Evolutionary conservation across 352 stramenopile genomes (phyloP).

Genomic region (Elongisporangium anandrum): DNA sequence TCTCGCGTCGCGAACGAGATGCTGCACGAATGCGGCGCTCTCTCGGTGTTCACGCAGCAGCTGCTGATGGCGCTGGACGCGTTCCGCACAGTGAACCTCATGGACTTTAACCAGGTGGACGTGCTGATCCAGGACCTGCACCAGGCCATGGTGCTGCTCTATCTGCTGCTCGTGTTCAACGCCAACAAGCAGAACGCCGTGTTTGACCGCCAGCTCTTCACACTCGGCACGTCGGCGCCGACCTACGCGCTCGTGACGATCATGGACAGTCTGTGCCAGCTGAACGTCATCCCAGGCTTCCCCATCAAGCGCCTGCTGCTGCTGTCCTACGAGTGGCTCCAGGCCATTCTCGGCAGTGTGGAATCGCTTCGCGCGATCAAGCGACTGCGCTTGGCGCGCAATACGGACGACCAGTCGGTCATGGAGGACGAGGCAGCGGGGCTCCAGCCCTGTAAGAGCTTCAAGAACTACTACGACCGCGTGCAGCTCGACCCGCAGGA

Average conservation of each 20-base stretch:
- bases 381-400: constrained; percentile 31
- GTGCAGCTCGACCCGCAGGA: constrained; percentile 53
- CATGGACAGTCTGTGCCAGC: constrained; percentile 64
- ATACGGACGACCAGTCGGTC: constrained; percentile 31
- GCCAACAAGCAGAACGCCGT: constrained; percentile 51
- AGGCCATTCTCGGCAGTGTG: constrained; percentile 45
- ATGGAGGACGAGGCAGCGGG: constrained; percentile 49
- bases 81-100: constrained; percentile 65
- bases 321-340: constrained; percentile 70
- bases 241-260: constrained; percentile 62
- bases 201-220: constrained; percentile 67
- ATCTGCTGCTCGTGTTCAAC: constrained; percentile 75
- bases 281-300: constrained; percentile 70
- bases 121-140: constrained; percentile 60
- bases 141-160: constrained; percentile 76
- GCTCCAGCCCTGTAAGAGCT: constrained; percentile 63
- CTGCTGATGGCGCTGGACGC: constrained; percentile 61
- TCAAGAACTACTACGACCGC: constrained; percentile 50
- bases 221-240: constrained; percentile 50
- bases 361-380: constrained; percentile 55
- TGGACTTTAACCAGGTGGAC: constrained; percentile 67
- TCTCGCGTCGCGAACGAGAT: constrained; percentile 64
- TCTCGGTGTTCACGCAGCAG: constrained; percentile 59
- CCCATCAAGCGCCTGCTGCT: constrained; percentile 75
- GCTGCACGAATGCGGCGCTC: constrained; percentile 64